Evolutionary conservation across 768 basidiomycete species (phyloP).

Genomic region (Neoboletus subvelutipes): DNA sequence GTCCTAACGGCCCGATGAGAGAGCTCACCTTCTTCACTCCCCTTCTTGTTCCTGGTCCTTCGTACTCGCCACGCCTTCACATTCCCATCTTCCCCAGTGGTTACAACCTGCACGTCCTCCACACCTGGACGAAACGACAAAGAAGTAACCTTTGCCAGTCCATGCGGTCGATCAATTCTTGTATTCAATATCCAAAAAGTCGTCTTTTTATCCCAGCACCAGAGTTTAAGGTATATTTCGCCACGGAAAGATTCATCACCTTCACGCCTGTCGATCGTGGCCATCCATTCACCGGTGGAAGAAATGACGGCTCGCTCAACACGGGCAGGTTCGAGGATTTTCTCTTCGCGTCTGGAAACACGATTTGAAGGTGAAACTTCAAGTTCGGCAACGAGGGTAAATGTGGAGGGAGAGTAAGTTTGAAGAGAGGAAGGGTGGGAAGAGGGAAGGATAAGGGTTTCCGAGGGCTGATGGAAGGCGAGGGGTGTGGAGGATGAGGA

Average conservation of each 20-base stretch:
- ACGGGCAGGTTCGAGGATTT: conserved; percentile 66
- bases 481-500: conserved; percentile 58
- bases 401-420: conserved; percentile 73
- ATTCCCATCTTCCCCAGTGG: conserved; percentile 69
- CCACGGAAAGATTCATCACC: conserved; percentile 62
- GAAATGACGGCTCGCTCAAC: conserved; percentile 73
- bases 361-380: conserved; percentile 94
- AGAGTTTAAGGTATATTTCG: conserved; percentile 85
- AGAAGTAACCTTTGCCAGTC: conserved; percentile 55
- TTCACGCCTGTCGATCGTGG: conserved; percentile 77
- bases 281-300: conserved; percentile 82
- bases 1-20: not conserved
- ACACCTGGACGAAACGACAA: conserved; percentile 64
- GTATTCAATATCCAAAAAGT: conserved; percentile 78
- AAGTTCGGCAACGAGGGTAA: conserved; percentile 76
- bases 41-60: conserved; percentile 43
- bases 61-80: conserved; percentile 83
- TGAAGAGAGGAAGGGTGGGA: conserved; percentile 97
- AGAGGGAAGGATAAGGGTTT: conserved; percentile 83
- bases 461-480: conserved; percentile 69
- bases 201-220: conserved; percentile 75
- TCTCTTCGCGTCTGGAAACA: conserved; percentile 79
- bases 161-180: conserved; percentile 87
- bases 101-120: conserved; percentile 53
- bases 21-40: conserved; percentile 51